Percentiles rank a stretch among this genome's conserved stretches.
These are phyloP conservation scores for Candida oleophila DNA, from an alignment of 805 yeast species.

Conservation along the genomic window DNA sequence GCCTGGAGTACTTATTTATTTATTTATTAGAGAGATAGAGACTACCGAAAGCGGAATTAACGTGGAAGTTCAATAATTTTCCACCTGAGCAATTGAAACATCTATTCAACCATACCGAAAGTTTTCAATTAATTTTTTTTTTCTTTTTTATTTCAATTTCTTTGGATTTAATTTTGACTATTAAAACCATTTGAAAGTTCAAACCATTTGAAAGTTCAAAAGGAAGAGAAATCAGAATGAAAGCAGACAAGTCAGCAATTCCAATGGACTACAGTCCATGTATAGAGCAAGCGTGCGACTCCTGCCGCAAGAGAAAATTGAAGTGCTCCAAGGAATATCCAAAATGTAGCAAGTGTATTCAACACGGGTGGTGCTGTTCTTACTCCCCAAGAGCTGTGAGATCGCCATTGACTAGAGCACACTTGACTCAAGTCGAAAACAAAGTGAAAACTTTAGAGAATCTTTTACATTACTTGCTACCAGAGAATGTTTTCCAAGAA, in stretches of 20 bases:
- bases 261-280: slow-evolving; percentile 1
- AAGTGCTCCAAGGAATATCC: slow-evolving; percentile 81
- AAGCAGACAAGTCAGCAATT: not conserved
- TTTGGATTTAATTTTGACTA: slow-evolving; percentile 2
- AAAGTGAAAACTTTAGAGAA: slow-evolving; percentile 29
- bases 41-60: too few species aligned
- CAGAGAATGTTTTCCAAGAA: slow-evolving; percentile 13
- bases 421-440: slow-evolving; percentile 73
- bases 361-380: slow-evolving; percentile 70
- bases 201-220: not conserved
- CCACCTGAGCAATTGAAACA: too few species aligned
- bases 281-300: slow-evolving; percentile 72
- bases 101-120: too few species aligned
- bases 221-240: not conserved
- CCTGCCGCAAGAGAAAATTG: slow-evolving; percentile 76
- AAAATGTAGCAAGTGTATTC: slow-evolving; percentile 69
- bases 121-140: too few species aligned
- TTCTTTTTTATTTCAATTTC: not conserved
- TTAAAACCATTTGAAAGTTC: too few species aligned
- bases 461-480: slow-evolving; percentile 32
- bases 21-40: not conserved
- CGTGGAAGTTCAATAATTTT: too few species aligned
- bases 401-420: slow-evolving; percentile 79
- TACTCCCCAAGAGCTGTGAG: slow-evolving; percentile 78
- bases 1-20: not conserved